Conservation (phyloP, 2,329 filamentous ascomycete species). For the Pseudocercospora vitis region DNA sequence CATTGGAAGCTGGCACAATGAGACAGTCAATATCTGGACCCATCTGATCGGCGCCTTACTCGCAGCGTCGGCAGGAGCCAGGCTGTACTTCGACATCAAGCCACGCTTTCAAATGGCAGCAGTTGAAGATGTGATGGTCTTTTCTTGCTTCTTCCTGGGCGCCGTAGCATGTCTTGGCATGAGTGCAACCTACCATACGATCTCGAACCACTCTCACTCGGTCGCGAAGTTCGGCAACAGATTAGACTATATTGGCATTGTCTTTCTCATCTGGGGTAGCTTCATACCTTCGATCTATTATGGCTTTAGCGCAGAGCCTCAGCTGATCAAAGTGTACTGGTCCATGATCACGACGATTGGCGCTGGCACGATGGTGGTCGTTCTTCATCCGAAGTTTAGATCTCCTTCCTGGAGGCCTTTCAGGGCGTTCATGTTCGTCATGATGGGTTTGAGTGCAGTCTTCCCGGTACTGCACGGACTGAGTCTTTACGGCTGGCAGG, state of each 20-base stretch:
- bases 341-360: slow-evolving; percentile 76
- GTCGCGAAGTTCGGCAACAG: slow-evolving; percentile 87
- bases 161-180: slow-evolving; percentile 49
- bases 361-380: slow-evolving; percentile 71
- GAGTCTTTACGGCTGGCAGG: slow-evolving; percentile 62
- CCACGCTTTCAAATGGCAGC: slow-evolving; percentile 67
- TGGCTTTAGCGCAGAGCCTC: slow-evolving; percentile 71
- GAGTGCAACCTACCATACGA: slow-evolving; percentile 73
- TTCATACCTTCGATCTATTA: slow-evolving; percentile 89
- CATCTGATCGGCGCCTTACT: slow-evolving; percentile 67
- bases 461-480: slow-evolving; percentile 80
- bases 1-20: slow-evolving; percentile 65
- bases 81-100: slow-evolving; percentile 59
- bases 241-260: slow-evolving; percentile 91
- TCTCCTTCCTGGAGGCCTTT: slow-evolving; percentile 82
- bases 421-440: slow-evolving; percentile 84
- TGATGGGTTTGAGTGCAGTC: slow-evolving; percentile 79
- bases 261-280: slow-evolving; percentile 85
- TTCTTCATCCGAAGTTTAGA: slow-evolving; percentile 78
- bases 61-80: slow-evolving; percentile 53
- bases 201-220: slow-evolving; percentile 77
- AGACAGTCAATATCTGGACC: slow-evolving; percentile 70
- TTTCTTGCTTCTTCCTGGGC: slow-evolving; percentile 76
- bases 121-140: slow-evolving; percentile 65
- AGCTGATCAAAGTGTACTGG: slow-evolving; percentile 70